These are phyloP conservation scores for Phyllachora maydis DNA, from an alignment of 2,329 filamentous ascomycete genomes.

Conservation along the genomic window DNA sequence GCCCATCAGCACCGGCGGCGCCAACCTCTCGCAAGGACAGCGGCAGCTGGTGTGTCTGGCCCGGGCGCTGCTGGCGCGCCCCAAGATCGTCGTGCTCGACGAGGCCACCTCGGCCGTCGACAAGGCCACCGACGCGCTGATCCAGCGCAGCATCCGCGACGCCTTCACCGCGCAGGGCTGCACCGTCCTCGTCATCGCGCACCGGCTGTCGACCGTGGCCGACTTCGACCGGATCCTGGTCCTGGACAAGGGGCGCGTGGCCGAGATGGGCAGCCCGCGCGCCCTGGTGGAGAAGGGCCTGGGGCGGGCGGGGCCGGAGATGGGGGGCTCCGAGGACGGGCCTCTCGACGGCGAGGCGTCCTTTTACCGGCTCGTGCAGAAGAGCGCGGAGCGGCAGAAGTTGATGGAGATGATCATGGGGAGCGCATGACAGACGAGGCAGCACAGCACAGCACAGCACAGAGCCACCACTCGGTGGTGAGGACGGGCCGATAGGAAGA, in stretches of 20 bases:
- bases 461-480: too few species aligned
- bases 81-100: constrained; percentile 19
- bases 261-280: constrained; percentile 17
- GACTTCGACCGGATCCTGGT: constrained; percentile 29
- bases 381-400: constrained; percentile 10
- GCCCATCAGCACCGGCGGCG: constrained; percentile 11
- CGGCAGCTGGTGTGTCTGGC: constrained; percentile 26
- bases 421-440: too few species aligned
- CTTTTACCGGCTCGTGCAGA: constrained; percentile 11
- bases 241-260: constrained; percentile 22
- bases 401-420: constrained; percentile 10
- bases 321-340: constrained; percentile 1
- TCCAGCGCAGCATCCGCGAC: constrained; percentile 32
- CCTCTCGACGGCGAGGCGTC: constrained; percentile 6
- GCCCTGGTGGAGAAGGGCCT: constrained; percentile 18
- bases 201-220: constrained; percentile 20
- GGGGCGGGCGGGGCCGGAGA: constrained; percentile 7
- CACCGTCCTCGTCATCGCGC: constrained; percentile 26
- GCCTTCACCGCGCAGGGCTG: constrained; percentile 24
- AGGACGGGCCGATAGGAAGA: too few species aligned
- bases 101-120: constrained; percentile 30
- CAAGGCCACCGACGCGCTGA: constrained; percentile 29
- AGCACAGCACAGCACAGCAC: too few species aligned
- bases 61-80: constrained; percentile 18
- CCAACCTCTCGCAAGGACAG: constrained; percentile 22